A percentile compares a stretch with the other conserved stretches of the same genome.
Evolutionary conservation across 2,329 filamentous ascomycete species (phyloP).

Genomic region (Gnomoniopsis sp.): DNA sequence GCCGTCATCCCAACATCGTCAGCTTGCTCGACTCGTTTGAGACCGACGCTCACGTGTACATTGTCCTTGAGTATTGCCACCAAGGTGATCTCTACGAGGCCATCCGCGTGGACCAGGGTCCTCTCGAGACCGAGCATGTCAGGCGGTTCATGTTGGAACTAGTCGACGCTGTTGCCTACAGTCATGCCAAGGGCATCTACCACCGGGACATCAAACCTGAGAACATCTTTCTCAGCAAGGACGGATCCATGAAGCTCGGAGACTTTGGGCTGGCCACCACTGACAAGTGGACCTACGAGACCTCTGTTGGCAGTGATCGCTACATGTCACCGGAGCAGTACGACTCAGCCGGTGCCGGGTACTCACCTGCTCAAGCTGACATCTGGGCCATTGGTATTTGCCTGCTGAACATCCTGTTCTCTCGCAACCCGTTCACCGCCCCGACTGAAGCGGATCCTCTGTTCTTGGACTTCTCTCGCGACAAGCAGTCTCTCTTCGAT

Average conservation of each 20-base stretch:
- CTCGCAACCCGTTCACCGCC: slow-evolving; percentile 90
- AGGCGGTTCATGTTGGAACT: slow-evolving; percentile 96
- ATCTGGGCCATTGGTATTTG: slow-evolving; percentile 98
- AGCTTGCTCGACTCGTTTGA: slow-evolving; percentile 90
- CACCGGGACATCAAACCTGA: slow-evolving; percentile 99
- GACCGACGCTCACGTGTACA: slow-evolving; percentile 82
- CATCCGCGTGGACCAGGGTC: slow-evolving; percentile 83
- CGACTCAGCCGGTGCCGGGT: slow-evolving; percentile 80
- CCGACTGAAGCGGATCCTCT: slow-evolving; percentile 88
- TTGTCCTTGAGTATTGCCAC: slow-evolving; percentile 92
- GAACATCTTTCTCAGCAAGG: slow-evolving; percentile 91
- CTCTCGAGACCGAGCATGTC: slow-evolving; percentile 92
- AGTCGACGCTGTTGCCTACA: slow-evolving; percentile 82
- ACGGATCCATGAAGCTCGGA: slow-evolving; percentile 90
- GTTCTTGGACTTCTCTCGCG: slow-evolving; percentile 87
- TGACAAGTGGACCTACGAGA: slow-evolving; percentile 86
- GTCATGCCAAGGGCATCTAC: slow-evolving; percentile 87
- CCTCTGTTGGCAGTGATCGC: slow-evolving; percentile 91
- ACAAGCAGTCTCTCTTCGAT: slow-evolving; percentile 95
- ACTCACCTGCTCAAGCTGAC: slow-evolving; percentile 89
- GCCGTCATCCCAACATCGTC: slow-evolving; percentile 85
- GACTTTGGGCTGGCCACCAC: slow-evolving; percentile 93
- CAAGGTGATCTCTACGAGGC: slow-evolving; percentile 97
- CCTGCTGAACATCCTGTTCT: slow-evolving; percentile 93
- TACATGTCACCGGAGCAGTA: slow-evolving; percentile 99